These are phyloP conservation scores for Pseudonitzschia delicatissima DNA, from an alignment of 108 stramenopile genomes.

Conservation along the genomic window DNA sequence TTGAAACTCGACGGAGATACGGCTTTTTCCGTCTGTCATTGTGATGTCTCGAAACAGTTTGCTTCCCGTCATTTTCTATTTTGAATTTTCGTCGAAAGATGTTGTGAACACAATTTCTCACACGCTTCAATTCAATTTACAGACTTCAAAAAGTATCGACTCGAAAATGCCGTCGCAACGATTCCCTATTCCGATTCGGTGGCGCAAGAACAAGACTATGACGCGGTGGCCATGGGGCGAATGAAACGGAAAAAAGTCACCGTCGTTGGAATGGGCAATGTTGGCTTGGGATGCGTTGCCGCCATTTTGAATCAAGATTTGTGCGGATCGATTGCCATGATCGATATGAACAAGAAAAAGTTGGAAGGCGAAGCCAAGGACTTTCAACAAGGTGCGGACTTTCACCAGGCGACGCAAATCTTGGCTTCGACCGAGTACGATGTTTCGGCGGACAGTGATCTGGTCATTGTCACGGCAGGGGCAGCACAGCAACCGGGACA, in stretches of 20 bases:
- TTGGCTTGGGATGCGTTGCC: constrained; percentile 35
- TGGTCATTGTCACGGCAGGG: constrained; percentile 58
- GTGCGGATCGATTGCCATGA: constrained; percentile 39
- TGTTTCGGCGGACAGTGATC: constrained; percentile 30
- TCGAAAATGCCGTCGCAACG: constrained; percentile 18
- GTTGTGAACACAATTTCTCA: too few species aligned
- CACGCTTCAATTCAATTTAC: too few species aligned
- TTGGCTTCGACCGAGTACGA: constrained; percentile 34
- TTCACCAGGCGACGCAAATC: constrained; percentile 32
- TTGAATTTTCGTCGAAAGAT: too few species aligned
- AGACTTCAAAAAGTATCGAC: constrained; percentile 6
- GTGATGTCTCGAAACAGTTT: too few species aligned
- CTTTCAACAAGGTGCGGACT: constrained; percentile 44
- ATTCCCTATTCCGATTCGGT: constrained; percentile 27
- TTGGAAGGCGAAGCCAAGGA: constrained; percentile 53
- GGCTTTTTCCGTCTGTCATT: too few species aligned
- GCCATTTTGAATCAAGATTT: constrained; percentile 42
- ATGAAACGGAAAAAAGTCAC: constrained; percentile 40
- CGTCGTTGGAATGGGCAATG: constrained; percentile 45
- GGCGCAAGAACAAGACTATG: constrained; percentile 6
- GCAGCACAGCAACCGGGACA: constrained; percentile 48
- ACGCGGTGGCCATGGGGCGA: neutral
- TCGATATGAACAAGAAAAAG: constrained; percentile 42
- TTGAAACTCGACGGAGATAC: too few species aligned
- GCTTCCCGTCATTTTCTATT: too few species aligned